These are phyloP conservation scores for Laguncularia racemosa DNA, from an alignment of 345 rosid species.

Conservation along the genomic window DNA sequence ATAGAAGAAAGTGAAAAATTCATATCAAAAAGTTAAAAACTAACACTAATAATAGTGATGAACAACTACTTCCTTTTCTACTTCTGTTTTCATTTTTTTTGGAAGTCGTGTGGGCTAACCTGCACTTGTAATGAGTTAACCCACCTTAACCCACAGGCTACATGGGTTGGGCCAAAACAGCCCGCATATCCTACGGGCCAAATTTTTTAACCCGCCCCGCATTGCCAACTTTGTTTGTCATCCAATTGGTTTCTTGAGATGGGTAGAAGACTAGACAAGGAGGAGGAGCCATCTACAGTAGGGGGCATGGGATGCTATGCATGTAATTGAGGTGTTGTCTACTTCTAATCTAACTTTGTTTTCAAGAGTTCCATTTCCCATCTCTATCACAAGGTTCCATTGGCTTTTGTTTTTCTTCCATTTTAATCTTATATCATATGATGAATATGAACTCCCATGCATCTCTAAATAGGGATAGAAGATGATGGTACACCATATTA, in stretches of 20 bases:
- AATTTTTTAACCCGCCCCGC: no score
- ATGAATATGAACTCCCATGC: constrained; percentile 9
- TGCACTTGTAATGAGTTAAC: no score
- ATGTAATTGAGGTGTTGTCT: constrained; percentile 69
- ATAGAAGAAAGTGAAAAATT: no score
- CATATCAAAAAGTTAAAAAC: no score
- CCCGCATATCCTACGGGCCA: no score
- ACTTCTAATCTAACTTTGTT: background rate
- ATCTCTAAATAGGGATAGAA: constrained; percentile 67
- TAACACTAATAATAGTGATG: no score
- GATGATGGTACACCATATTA: constrained; percentile 73
- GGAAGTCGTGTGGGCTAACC: no score
- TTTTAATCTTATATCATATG: background rate
- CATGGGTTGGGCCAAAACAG: no score
- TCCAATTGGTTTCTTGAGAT: constrained; percentile 33
- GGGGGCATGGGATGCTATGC: constrained; percentile 98
- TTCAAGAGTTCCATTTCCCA: background rate
- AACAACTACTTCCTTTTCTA: no score
- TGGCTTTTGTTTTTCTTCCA: background rate
- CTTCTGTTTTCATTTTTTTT: no score
- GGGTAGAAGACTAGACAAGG: constrained; percentile 94
- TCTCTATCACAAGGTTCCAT: background rate
- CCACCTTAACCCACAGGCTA: no score
- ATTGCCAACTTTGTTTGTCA: no score
- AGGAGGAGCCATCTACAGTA: constrained; percentile 86